These are phyloP conservation scores for Aegilops speltoides DNA, from an alignment of 176 grass and related monocot genomes.

Conservation along the genomic window DNA sequence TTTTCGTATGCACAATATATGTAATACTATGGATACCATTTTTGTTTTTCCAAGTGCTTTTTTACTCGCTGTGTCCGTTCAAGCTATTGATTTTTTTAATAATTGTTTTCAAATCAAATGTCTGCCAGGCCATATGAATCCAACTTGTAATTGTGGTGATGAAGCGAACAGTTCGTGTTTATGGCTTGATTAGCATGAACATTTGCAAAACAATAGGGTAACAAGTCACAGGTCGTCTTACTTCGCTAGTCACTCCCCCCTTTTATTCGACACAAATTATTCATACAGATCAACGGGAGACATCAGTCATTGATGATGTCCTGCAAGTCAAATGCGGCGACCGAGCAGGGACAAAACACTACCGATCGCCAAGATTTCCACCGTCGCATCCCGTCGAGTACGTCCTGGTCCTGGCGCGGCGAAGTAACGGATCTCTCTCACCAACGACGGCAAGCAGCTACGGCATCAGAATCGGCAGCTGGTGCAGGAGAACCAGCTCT, in stretches of 20 bases:
- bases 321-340: not conserved
- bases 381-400: not conserved
- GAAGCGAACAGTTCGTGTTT: not conserved
- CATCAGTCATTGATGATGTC: not conserved
- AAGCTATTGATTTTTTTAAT: not conserved
- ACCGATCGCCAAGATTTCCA: not conserved
- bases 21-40: not conserved
- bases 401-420: not conserved
- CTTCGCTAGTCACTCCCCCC: not conserved
- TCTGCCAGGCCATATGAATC: not conserved
- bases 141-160: not conserved
- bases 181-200: not conserved
- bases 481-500: slow-evolving; percentile 32
- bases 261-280: not conserved
- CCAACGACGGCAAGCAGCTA: not conserved
- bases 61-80: not conserved
- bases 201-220: not conserved
- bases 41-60: not conserved
- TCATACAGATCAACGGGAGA: not conserved
- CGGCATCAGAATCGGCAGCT: not conserved
- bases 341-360: not conserved
- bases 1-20: slow-evolving; percentile 25
- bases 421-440: not conserved
- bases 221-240: not conserved
- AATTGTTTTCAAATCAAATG: not conserved